phyloP scores from a whole-genome alignment of 768 basidiomycete genomes.

The Mycena leptocephala region DNA sequence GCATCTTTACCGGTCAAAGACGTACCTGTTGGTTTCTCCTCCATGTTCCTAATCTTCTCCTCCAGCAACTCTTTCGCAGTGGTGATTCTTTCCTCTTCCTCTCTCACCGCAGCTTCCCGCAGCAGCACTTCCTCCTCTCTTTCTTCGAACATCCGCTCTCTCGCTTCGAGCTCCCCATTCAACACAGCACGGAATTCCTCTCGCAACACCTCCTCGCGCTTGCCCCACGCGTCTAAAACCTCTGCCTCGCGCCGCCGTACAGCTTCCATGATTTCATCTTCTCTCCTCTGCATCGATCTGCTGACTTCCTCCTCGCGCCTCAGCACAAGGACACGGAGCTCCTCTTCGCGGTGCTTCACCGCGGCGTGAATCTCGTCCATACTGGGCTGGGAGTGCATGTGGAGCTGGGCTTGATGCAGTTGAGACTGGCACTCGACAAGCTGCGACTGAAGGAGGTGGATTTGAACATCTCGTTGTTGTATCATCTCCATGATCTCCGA shows the following conservation, averaged over 20 bases:
- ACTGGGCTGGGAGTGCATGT: slow-evolving; percentile 43
- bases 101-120: slow-evolving; percentile 41
- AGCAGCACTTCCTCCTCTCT: slow-evolving; percentile 66
- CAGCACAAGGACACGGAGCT: slow-evolving; percentile 35
- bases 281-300: slow-evolving; percentile 37
- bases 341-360: slow-evolving; percentile 37
- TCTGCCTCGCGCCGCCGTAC: slow-evolving; percentile 79
- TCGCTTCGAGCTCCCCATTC: slow-evolving; percentile 62
- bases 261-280: slow-evolving; percentile 65
- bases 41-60: slow-evolving; percentile 61
- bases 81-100: slow-evolving; percentile 67
- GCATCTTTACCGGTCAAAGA: neutral
- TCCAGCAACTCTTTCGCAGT: slow-evolving; percentile 67
- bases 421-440: slow-evolving; percentile 52
- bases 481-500: slow-evolving; percentile 63
- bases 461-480: slow-evolving; percentile 74
- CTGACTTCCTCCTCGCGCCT: slow-evolving; percentile 38
- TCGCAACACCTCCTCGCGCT: slow-evolving; percentile 79
- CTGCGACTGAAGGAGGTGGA: slow-evolving; percentile 64
- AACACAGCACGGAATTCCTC: slow-evolving; percentile 35
- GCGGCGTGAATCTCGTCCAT: slow-evolving; percentile 60
- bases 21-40: slow-evolving; percentile 43
- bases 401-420: slow-evolving; percentile 52
- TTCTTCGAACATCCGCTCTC: slow-evolving; percentile 64
- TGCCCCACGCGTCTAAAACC: slow-evolving; percentile 73